Base-by-base conservation (phyloP, 495 filamentous ascomycete species). In the Aspergillus kassunensis region DNA sequence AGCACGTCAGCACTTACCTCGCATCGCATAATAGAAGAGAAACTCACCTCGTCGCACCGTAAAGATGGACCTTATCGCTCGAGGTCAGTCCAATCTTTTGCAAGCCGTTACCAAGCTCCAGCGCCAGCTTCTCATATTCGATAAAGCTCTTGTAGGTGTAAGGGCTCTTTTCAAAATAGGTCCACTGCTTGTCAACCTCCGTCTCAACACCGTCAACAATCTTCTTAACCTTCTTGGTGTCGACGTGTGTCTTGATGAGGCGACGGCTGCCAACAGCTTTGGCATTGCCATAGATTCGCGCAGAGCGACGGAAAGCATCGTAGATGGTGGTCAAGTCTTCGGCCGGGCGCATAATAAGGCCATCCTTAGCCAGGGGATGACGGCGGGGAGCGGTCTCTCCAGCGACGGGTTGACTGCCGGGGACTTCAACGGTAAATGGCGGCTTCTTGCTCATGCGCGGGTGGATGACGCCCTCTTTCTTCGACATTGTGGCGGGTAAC, bases 171-270 rank as follows among this genome's bases (percentile, higher is more conserved):
- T 98, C 93, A 68, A 91, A 97, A 73, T 89, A 98, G 43, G 84
- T 87, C 93, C 93, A 98, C 54, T 89, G 80, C 84, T 98, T 98
- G 65, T 96, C 88, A 19, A 96, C 85, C 74, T 96, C 86, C 60
- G 79, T 68, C 71, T 96, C 89, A 59, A 87, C 80, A 35, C 93
- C 93, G 68, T 98, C 90, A 15, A 97, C 79, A 52, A 91, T 77
- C 80, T 95, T 98, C 85, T 95, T 97, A 62, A 98, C 73, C 80
- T 93, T 96, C 80, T 96, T 97, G 57, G 83, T 88, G 74, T 98
- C 93, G 48, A 85, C 76, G 67, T 98, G 93, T 6, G 84, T 88
- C 64, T 88, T 83, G 68, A 98, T 74, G 48, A 97, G 75, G 64
- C 82, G 83, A 51, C 93, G 85, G 44, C 78, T 84, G 53, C 87